Percentiles rank a stretch among this genome's conserved stretches.
phyloP scores from a whole-genome alignment of 768 basidiomycete species.

The Serendipita sp. region DNA sequence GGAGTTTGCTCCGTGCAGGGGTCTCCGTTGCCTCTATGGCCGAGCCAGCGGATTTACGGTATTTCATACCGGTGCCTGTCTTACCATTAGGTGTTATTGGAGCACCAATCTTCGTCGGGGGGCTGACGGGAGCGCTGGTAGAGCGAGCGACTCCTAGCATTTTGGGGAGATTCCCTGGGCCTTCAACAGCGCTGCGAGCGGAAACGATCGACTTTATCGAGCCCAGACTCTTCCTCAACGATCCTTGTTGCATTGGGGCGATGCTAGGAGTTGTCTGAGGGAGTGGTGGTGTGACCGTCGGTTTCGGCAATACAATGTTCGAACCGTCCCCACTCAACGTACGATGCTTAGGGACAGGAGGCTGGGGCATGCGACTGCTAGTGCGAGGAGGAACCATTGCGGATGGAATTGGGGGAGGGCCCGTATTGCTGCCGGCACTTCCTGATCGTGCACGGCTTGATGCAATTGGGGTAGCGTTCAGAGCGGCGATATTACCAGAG shows the following conservation, averaged over 20 bases:
- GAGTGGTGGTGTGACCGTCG: background rate
- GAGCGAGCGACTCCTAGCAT: constrained; percentile 2
- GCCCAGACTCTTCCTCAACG: background rate
- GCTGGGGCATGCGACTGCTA: background rate
- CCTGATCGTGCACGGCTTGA: background rate
- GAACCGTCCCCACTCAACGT: background rate
- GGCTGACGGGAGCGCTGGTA: background rate
- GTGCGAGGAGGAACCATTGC: background rate
- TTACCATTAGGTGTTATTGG: background rate
- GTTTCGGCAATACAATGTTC: background rate
- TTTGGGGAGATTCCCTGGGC: background rate
- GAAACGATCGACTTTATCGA: background rate
- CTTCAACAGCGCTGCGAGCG: background rate
- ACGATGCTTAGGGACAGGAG: background rate
- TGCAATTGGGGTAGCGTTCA: background rate
- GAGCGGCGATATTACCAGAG: background rate
- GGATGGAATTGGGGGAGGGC: background rate
- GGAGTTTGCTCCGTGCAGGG: background rate
- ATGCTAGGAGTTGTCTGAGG: background rate
- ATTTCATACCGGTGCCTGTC: background rate
- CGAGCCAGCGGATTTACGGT: constrained; percentile 1
- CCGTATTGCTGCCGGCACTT: background rate
- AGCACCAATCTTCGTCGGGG: background rate
- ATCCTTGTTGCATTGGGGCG: background rate
- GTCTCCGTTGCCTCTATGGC: background rate